Base-by-base conservation (phyloP, 1,284 basidiomycete genomes). In the Naganishia liquefaciens region DNA sequence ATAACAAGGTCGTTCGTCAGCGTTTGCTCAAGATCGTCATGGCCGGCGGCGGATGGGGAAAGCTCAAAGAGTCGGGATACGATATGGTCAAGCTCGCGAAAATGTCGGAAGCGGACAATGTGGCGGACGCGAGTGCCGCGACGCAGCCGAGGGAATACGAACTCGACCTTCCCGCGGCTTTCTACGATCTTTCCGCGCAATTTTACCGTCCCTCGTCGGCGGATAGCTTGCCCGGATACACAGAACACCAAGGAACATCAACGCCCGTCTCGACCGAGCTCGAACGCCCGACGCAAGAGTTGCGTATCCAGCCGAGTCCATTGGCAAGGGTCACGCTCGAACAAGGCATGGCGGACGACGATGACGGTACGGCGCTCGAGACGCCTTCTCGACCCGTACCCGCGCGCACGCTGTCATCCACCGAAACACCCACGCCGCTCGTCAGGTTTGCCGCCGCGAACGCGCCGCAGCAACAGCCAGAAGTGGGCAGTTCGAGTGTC, bases 61-160 rank as follows among this genome's bases (percentile, higher is more conserved):
- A 66, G 68, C 68, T 65, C 63, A 72, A 62, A 10, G 72, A 77
- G 53, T 69, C 71, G 43, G 79, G 79, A 27, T 73, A 81, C 65
- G 79, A 80, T 43, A 75, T 81, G 57, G 73, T 76, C 40, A 75
- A 76, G 53, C 67, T 80, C 21, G 81, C 79, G 11, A 70, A 69
- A n/a, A 51, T 55, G 42, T 49, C 58, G 15, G 55, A 52, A 21
- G 37, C 21, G 42, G 51, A 60, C n/a, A 10, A n/a, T 4, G 39
- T 15, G 2, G 1, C 33, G 51, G 33, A 19, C 5, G 5, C 5
- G 2, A 23, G 6, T 25, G 44, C 39, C 15, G 37, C 7, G n/a
- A 21, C 33, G n/a, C 40, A 17, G 53, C 33, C 23, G 53, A 7
- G 40, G 10, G 67, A 70, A n/a, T 70, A 70, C 40, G 68, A 70